Base-by-base conservation (phyloP, 2,329 filamentous ascomycete genomes). In the Dryadomyces sulphureus region DNA sequence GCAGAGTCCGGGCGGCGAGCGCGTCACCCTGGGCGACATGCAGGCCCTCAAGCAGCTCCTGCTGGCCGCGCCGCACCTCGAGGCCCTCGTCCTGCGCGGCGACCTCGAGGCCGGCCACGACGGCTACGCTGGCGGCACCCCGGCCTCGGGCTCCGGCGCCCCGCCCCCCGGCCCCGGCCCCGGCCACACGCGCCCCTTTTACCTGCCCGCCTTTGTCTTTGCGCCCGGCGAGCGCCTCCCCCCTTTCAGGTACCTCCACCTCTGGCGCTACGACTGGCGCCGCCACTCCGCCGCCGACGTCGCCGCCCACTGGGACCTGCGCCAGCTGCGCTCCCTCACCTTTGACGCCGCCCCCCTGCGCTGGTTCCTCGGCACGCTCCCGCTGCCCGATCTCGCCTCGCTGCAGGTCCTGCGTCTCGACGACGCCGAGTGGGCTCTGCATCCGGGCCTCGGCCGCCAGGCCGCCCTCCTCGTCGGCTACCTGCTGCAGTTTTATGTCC, bases 251-350 rank as follows among this genome's bases (percentile, higher is more conserved):
- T 60, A 66, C 7, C 56, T 73, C 4, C 56, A 54, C 1, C 55
- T 73, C 34, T 62, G 61, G 42, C 69, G 65, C 2, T 73, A 73
- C 50, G 65, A 72, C 56, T 72, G 70, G 70, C 44, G 49, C 1
- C 56, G 61, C 9, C 70, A 73, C 50, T 56, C 55, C 1, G 41
- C 52, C 0, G 55, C 60, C 3, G 62, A 62, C 4, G 66, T 68
- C 5, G 51, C 47, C 1, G 51, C 49, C 17, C 66, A 72, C 47
- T 73, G 69, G 68, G 61, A 70, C 52, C 64, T 73, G 49, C 65
- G 65, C 5, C 51, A 50, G n/a, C 59, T 73, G 24, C 54, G 57
- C 20, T 60, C 57, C 2, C 59, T 73, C 7, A 56, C 62, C 25
- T 58, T 72, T 30, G 51, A 66, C 22, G 64, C 65, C 22, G 65